Evolutionary conservation across 345 rosid genomes (phyloP).

Genomic region (Litchi chinensis): DNA sequence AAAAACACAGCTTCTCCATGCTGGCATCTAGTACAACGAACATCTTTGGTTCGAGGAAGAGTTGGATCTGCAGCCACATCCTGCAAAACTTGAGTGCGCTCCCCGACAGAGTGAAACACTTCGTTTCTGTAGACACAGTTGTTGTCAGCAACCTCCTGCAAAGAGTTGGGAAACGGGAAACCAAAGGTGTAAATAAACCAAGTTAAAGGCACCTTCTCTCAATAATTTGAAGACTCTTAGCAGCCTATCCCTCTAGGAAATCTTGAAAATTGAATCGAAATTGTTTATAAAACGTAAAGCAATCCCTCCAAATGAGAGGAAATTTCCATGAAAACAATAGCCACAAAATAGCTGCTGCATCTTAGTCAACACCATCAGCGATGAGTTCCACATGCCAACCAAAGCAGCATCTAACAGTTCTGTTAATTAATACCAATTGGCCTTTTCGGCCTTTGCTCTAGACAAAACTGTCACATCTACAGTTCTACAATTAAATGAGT

Average conservation of each 20-base stretch:
- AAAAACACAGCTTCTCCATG: conserved; percentile 75
- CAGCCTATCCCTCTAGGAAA: background rate
- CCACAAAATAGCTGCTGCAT: background rate
- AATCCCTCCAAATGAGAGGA: background rate
- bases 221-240: background rate
- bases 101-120: conserved; percentile 69
- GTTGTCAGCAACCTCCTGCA: conserved; percentile 65
- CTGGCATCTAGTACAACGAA: conserved; percentile 45
- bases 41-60: conserved; percentile 76
- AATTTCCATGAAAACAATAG: background rate
- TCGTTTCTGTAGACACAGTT: conserved; percentile 69
- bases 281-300: background rate
- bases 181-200: background rate
- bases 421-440: background rate
- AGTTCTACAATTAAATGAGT: background rate
- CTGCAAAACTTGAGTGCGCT: conserved; percentile 63
- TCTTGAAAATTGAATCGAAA: background rate
- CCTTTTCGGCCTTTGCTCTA: background rate
- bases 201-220: too few species aligned
- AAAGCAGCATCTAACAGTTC: background rate
- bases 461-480: background rate
- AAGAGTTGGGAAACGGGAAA: background rate
- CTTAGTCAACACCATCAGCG: background rate
- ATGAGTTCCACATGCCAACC: background rate
- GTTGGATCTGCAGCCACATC: conserved; percentile 84